These are phyloP conservation scores for Rachicladosporium sp. DNA, from an alignment of 2,329 filamentous ascomycete species.

Conservation along the genomic window DNA sequence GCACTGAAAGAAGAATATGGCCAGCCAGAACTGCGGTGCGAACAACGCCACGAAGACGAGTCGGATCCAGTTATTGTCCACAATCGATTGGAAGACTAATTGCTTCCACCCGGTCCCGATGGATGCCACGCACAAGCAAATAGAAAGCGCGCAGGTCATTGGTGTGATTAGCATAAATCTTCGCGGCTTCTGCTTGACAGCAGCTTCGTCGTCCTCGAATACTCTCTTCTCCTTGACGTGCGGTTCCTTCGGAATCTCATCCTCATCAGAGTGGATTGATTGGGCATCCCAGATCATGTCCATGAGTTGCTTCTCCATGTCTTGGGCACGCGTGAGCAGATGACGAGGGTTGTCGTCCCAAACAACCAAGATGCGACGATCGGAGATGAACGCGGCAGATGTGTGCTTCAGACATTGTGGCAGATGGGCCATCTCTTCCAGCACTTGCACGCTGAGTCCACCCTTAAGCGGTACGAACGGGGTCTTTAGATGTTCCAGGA, in stretches of 20 bases:
- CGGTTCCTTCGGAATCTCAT: constrained; percentile 30
- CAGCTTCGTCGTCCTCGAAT: constrained; percentile 17
- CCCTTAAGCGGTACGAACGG: constrained; percentile 47
- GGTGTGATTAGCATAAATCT: constrained; percentile 38
- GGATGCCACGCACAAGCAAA: constrained; percentile 40
- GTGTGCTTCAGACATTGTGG: constrained; percentile 51
- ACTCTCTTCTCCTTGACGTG: constrained; percentile 16
- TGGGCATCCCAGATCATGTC: constrained; percentile 46
- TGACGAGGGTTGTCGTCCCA: constrained; percentile 52
- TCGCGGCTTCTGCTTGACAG: constrained; percentile 24
- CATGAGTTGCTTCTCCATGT: constrained; percentile 43
- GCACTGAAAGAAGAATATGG: constrained; percentile 35
- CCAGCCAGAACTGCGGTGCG: constrained; percentile 45
- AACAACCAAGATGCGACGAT: constrained; percentile 46
- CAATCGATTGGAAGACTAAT: constrained; percentile 39
- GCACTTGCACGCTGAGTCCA: constrained; percentile 49
- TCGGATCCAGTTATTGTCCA: constrained; percentile 40
- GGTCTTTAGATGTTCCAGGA: constrained; percentile 39
- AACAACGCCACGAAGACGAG: constrained; percentile 38
- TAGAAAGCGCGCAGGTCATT: constrained; percentile 39
- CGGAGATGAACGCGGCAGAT: constrained; percentile 52
- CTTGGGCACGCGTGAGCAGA: constrained; percentile 39
- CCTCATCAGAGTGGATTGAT: constrained; percentile 26
- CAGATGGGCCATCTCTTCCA: constrained; percentile 45
- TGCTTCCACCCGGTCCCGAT: constrained; percentile 45